Conservation (phyloP, 2,329 filamentous ascomycete genomes). For the Sclerotiophoma versabilis region DNA sequence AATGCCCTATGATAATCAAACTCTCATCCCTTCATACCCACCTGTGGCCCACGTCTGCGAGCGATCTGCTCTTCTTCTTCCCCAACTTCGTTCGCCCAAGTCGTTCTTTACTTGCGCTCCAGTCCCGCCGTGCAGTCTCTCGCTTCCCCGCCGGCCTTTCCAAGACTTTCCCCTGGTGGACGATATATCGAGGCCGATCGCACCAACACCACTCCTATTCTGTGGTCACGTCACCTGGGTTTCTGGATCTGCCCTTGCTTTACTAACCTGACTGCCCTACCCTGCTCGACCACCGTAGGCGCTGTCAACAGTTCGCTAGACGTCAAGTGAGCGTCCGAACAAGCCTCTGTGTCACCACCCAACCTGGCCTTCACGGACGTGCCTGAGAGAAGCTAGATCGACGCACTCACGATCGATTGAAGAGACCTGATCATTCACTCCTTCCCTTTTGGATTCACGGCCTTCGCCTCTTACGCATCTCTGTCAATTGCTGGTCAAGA, state of each 20-base stretch:
- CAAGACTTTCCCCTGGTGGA: constrained; percentile 42
- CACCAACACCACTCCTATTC: constrained; percentile 30
- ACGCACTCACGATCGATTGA: constrained; percentile 16
- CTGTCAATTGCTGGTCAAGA: constrained; percentile 51
- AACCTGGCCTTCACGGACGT: constrained; percentile 12
- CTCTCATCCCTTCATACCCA: constrained; percentile 32
- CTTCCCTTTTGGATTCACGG: constrained; percentile 13
- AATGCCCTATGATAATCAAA: constrained; percentile 32
- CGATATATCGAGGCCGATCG: constrained; percentile 33
- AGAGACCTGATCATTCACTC: constrained; percentile 19
- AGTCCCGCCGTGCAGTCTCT: constrained; percentile 24
- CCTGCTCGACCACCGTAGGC: constrained; percentile 30
- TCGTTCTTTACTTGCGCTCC: constrained; percentile 20
- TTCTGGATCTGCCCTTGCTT: constrained; percentile 43
- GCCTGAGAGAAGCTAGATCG: constrained; percentile 11
- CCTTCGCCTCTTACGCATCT: constrained; percentile 29
- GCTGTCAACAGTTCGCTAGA: constrained; percentile 28
- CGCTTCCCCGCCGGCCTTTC: constrained; percentile 37
- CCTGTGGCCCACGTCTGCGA: constrained; percentile 24
- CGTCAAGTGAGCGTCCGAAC: constrained; percentile 32
- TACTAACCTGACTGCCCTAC: constrained; percentile 37
- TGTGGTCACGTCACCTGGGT: constrained; percentile 22
- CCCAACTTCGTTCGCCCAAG: constrained; percentile 35
- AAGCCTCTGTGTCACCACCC: constrained; percentile 22
- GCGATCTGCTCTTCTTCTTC: constrained; percentile 25